These are phyloP conservation scores for Neurospora sp. DNA, from an alignment of 495 filamentous ascomycete species.

Conservation along the genomic window DNA sequence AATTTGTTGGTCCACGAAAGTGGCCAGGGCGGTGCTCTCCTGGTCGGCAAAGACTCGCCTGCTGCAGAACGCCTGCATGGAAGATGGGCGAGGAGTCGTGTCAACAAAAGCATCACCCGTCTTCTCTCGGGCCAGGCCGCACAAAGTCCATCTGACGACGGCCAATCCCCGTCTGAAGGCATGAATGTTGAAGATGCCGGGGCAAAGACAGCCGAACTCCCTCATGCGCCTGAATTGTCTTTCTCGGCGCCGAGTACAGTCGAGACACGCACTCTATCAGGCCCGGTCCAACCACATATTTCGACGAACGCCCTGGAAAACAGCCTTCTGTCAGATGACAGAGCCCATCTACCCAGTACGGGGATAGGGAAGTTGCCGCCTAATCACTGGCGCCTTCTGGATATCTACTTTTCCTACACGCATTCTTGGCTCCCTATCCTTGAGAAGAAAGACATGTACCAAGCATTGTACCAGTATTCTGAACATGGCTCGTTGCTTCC, in stretches of 20 bases:
- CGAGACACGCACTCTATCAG: constrained; percentile 11
- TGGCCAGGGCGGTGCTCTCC: constrained; percentile 11
- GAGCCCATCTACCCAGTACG: background rate
- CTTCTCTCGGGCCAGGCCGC: constrained; percentile 36
- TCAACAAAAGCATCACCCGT: constrained; percentile 44
- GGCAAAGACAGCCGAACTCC: background rate
- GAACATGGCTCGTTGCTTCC: constrained; percentile 18
- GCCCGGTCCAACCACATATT: background rate
- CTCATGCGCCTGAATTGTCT: constrained; percentile 10
- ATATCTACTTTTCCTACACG: constrained; percentile 64
- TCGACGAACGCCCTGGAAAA: background rate
- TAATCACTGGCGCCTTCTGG: constrained; percentile 54
- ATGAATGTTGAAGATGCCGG: constrained; percentile 23
- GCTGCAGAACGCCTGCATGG: constrained; percentile 46
- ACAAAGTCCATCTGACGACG: constrained; percentile 26
- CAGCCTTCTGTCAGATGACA: background rate
- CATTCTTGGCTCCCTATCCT: constrained; percentile 65
- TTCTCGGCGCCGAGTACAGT: constrained; percentile 24
- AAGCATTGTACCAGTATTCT: constrained; percentile 34
- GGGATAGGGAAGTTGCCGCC: constrained; percentile 36
- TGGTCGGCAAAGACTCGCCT: constrained; percentile 39
- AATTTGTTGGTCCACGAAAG: constrained; percentile 18
- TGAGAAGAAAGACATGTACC: constrained; percentile 55
- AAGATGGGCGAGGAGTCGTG: constrained; percentile 46
- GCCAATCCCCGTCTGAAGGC: constrained; percentile 20